Evolutionary conservation across 257 asterid genomes (phyloP).

Genomic region (Plectranthus barbatus): DNA sequence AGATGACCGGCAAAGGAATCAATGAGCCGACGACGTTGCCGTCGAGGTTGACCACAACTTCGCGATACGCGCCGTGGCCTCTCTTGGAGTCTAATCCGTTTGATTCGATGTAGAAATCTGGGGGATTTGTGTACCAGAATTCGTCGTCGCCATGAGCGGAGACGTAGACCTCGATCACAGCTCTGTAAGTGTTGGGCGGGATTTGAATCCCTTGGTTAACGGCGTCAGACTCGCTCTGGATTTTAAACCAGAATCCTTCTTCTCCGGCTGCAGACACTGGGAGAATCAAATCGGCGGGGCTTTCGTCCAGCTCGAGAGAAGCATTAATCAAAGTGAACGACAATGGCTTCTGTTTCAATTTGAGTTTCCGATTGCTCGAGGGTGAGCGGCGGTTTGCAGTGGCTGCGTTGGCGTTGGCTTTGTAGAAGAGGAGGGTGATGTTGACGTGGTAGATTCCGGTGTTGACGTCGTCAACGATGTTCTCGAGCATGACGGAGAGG

Average conservation of each 20-base stretch:
- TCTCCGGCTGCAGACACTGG: conserved; percentile 54
- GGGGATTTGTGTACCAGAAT: conserved; percentile 85
- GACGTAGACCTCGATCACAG: conserved; percentile 70
- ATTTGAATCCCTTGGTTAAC: conserved; percentile 33
- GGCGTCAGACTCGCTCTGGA: conserved; percentile 41
- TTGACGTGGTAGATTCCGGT: too few species aligned
- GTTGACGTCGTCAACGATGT: too few species aligned
- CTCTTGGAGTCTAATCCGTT: conserved; percentile 33
- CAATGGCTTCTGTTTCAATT: conserved; percentile 9
- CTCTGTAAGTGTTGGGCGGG: conserved; percentile 60
- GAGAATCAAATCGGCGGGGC: conserved; percentile 67
- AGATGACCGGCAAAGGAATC: conserved; percentile 77
- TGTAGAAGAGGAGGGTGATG: conserved; percentile 50
- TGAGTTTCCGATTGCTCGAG: conserved; percentile 14
- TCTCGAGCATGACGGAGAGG: too few species aligned
- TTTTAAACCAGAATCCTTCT: conserved; percentile 62
- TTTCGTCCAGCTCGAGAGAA: conserved; percentile 28
- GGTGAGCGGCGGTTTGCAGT: not conserved
- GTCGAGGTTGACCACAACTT: conserved; percentile 56
- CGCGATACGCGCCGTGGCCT: conserved; percentile 74
- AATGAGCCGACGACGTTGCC: conserved; percentile 52
- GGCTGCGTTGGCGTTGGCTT: not conserved
- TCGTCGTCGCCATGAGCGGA: conserved; percentile 80
- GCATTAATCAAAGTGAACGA: not conserved
- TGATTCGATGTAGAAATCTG: too few species aligned